Base-by-base conservation (phyloP, 164 flowering plant species). In the Piper betle region DNA sequence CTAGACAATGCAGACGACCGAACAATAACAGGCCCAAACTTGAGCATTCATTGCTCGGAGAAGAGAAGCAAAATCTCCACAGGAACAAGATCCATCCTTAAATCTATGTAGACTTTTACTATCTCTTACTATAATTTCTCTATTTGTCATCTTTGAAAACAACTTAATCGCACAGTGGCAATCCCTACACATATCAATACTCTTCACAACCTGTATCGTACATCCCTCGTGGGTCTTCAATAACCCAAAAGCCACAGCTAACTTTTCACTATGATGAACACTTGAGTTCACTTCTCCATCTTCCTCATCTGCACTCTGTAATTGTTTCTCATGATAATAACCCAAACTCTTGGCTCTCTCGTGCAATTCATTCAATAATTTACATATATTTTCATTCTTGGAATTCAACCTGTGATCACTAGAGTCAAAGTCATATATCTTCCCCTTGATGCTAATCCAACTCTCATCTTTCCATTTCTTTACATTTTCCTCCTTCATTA, bases 191-290 rank as follows among this genome's bases (percentile, higher is more conserved):
- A 88, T 83, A 19, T 79, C 65, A 60, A 65, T 64, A 68, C 72
- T 86, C 80, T 91, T 91, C 39, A 73, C 57, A 20, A 91, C 80
- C 52, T 87, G 68, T 37, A 91, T 53, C 5, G 86, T 70, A 15
- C 79, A 74, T 55, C 67, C 63, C 52, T 69, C 72, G 38, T 76
- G 74, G 13, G 71, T 72, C 58, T 79, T 80, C 62, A 87, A 59
- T 63, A 91, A 68, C 6, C 88, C 96, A 66, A 80, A 88, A 37
- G 87, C 82, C 70, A 85, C 67, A 2, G 94, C 97, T 64, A 91
- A 59, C 70, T 78, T 83, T 71, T 91, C 97, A 64, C 94, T 91
- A 65, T 88, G 97, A 77, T 76, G 70, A 62, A 69, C 58, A 15
- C 64, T 42, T 52, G 42, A 61, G 55, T 64, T 61, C 53, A 66